Base-by-base conservation (phyloP, 1,139 yeast species). In the Magnusiomyces ingens region DNA sequence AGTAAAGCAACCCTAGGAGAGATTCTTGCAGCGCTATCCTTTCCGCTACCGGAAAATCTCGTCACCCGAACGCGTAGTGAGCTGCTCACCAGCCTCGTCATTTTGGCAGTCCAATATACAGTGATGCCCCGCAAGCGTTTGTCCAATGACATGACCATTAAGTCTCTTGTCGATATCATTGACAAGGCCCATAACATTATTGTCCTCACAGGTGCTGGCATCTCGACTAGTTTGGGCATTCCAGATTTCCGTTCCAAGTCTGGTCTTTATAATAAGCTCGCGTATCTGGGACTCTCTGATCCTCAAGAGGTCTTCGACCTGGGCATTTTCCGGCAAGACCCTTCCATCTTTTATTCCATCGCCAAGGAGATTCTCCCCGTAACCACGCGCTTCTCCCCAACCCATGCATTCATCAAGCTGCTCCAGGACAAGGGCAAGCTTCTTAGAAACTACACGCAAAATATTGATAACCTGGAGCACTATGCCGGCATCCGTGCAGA, bases 301-400 rank as follows among this genome's bases (percentile, higher is more conserved):
- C 98, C 98, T 0, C 98, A 93, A 67, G 96, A 90, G 64, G 97
- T 93, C 45, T 93, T 93, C 69, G 93, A 89, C 65, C 72, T 88
- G 54, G 79, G 78, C 45, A 74, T 84, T 22, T 93, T 93, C 70
- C 75, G 78, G 61, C 77, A 81, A 38, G 95, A 90, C 63, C 98
- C 98, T 0, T 71, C 80, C 1, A 79, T 91, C 41, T 93, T 93
- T 63, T 93, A 90, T 67, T 81, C 88, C 40, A 84, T 93, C 55
- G 97, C 98, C 1, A 85, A 85, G 64, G 83, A 87, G 81, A 84
- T 93, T 51, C 70, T 91, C 52, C 98, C 98, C 0, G 84, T 78
- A 43, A 72, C 77, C 52, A 73, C 78, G n/a, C 62, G 62, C 17
- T 89, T 67, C 64, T 84, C 96, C 10, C 96, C 97, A 1, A 76